Conservation (phyloP, 2,329 filamentous ascomycete genomes). For the Penicillium vulpinum region DNA sequence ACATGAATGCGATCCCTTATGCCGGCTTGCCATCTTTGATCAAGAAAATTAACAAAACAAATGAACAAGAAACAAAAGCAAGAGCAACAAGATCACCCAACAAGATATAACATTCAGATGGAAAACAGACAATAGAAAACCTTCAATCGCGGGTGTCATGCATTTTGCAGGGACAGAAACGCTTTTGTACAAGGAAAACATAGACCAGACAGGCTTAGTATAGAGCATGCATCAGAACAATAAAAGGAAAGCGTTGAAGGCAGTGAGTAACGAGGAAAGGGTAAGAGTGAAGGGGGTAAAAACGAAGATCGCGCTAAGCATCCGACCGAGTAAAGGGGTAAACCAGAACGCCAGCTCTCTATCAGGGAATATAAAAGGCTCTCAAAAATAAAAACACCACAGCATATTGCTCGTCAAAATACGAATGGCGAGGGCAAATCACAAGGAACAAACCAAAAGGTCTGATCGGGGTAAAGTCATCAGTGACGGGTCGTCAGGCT, state of each 20-base stretch:
- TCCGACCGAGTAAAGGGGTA: constrained; percentile 32
- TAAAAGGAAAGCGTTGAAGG: background rate
- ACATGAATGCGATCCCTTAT: constrained; percentile 26
- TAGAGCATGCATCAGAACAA: constrained; percentile 16
- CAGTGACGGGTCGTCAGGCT: constrained; percentile 30
- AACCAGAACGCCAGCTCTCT: constrained; percentile 41
- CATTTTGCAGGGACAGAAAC: constrained; percentile 22
- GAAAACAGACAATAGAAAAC: constrained; percentile 10
- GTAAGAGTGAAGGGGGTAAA: constrained; percentile 13
- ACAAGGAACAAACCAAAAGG: constrained; percentile 35
- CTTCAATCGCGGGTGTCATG: constrained; percentile 15
- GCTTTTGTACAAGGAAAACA: constrained; percentile 36
- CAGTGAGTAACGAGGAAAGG: constrained; percentile 7
- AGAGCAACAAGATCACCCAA: constrained; percentile 9
- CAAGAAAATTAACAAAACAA: constrained; percentile 8
- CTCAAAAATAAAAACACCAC: constrained; percentile 30
- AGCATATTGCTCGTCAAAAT: constrained; percentile 27
- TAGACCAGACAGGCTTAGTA: constrained; percentile 10
- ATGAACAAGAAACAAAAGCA: constrained; percentile 15
- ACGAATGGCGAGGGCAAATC: constrained; percentile 12
- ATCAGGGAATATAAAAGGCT: constrained; percentile 39
- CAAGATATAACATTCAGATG: constrained; percentile 17
- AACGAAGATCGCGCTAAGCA: constrained; percentile 30
- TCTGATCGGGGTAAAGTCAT: constrained; percentile 27
- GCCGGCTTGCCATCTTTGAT: constrained; percentile 3